A percentile compares a stretch with the other conserved stretches of the same genome.
Conservation (phyloP, 1,139 yeast species). For the Geotrichum carabidarum region DNA sequence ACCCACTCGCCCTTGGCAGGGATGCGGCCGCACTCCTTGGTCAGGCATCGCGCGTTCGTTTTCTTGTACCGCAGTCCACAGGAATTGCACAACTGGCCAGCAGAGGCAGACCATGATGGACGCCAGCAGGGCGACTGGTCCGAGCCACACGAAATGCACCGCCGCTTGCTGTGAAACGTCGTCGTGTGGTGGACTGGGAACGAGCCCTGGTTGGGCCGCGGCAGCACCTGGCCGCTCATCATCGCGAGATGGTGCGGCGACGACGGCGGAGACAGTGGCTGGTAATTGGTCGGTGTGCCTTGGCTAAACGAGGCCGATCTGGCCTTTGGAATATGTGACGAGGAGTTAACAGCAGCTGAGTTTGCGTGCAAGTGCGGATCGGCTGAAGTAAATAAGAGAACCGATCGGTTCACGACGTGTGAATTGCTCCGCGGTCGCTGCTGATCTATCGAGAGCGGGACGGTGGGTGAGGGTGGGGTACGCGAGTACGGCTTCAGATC, state of each 20-base stretch:
- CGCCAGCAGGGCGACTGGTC: slow-evolving; percentile 98
- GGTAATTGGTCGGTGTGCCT: slow-evolving; percentile 2
- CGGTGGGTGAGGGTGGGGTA: slow-evolving; percentile 9
- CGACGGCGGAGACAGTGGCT: slow-evolving; percentile 15
- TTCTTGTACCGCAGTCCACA: slow-evolving; percentile 94
- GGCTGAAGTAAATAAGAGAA: background rate
- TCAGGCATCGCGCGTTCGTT: slow-evolving; percentile 85
- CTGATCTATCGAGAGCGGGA: background rate
- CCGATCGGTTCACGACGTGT: background rate
- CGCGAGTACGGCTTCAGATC: slow-evolving; percentile 9
- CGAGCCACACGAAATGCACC: slow-evolving; percentile 86
- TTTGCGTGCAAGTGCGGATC: slow-evolving; percentile 1
- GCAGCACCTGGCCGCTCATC: background rate
- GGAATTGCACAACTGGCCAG: slow-evolving; percentile 92
- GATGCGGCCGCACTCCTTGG: slow-evolving; percentile 68
- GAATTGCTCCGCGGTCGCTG: slow-evolving; percentile 6
- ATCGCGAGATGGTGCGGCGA: slow-evolving; percentile 12
- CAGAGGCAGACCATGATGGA: slow-evolving; percentile 85
- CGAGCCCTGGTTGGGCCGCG: slow-evolving; percentile 3
- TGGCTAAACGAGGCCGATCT: slow-evolving; percentile 5
- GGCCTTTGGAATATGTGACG: background rate
- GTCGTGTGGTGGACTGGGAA: slow-evolving; percentile 12
- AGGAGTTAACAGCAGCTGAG: background rate
- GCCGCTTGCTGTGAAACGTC: slow-evolving; percentile 22
- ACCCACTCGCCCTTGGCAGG: slow-evolving; percentile 97